These are phyloP conservation scores for Botrytis porri DNA, from an alignment of 2,329 filamentous ascomycete species.

Conservation along the genomic window DNA sequence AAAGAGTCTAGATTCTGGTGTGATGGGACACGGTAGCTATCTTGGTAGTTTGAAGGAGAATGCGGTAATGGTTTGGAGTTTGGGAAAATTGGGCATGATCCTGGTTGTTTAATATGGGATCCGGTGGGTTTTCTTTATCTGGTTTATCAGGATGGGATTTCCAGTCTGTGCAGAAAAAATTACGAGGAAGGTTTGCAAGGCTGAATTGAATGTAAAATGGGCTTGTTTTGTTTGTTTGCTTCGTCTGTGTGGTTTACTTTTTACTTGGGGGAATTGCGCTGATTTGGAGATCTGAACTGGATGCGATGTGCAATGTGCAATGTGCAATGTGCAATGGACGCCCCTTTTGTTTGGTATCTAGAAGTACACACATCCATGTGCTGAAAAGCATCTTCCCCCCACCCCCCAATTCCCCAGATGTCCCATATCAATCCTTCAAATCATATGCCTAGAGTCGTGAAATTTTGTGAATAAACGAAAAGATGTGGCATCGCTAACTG, in stretches of 20 bases:
- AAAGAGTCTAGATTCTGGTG: not conserved
- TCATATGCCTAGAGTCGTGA: constrained; percentile 30
- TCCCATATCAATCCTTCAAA: constrained; percentile 25
- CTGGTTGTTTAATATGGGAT: constrained; percentile 5
- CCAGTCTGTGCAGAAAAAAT: constrained; percentile 16
- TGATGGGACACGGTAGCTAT: not conserved
- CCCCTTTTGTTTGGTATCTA: constrained; percentile 27
- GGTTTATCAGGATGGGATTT: constrained; percentile 5
- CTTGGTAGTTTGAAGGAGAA: not conserved
- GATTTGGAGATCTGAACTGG: not conserved
- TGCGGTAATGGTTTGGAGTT: constrained; percentile 7
- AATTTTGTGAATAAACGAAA: constrained; percentile 20
- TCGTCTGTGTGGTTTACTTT: constrained; percentile 1
- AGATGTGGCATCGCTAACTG: constrained; percentile 12
- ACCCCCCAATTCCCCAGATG: constrained; percentile 13
- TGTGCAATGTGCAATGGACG: constrained; percentile 17
- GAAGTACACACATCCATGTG: constrained; percentile 24
- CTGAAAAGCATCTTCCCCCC: constrained; percentile 10
- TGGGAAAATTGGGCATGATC: constrained; percentile 1
- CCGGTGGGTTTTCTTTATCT: constrained; percentile 9
- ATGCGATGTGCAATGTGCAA: constrained; percentile 4
- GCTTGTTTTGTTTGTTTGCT: not conserved
- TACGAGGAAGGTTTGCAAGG: not conserved
- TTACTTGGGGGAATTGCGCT: not conserved
- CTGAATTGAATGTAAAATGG: constrained; percentile 1